These are phyloP conservation scores for Lasiosphaeria hispida DNA, from an alignment of 495 filamentous ascomycete genomes.

Conservation along the genomic window DNA sequence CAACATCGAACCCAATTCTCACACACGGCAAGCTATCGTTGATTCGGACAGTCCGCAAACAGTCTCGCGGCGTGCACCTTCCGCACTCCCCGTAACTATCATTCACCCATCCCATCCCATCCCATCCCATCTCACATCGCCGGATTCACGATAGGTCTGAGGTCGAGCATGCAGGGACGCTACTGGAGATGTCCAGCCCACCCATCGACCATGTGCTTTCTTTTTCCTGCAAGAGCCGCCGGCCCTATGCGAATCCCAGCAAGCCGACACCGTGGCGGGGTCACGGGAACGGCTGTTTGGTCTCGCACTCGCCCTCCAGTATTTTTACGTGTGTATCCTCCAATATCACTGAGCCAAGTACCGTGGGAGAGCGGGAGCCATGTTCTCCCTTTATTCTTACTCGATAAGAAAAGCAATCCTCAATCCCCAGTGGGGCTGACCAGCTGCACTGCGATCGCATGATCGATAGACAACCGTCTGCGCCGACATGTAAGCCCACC, in stretches of 20 bases:
- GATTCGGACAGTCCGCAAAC: background rate
- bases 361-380: no score
- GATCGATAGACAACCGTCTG: no score
- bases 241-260: background rate
- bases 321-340: no score
- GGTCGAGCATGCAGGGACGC: background rate
- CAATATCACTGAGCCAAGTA: no score
- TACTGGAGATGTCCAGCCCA: background rate
- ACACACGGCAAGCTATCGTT: no score
- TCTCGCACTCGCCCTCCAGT: background rate
- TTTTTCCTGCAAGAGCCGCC: conserved; percentile 10
- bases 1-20: no score
- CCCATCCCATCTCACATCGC: background rate
- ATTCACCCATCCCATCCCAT: background rate
- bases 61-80: no score
- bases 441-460: no score
- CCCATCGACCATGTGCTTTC: background rate
- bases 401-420: no score
- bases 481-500: no score
- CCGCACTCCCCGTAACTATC: background rate
- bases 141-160: background rate
- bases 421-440: no score
- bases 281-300: conserved; percentile 7
- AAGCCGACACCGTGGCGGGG: conserved; percentile 11
- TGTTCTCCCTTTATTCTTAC: no score